These are phyloP conservation scores for Pseudofabraea citricarpa DNA, from an alignment of 2,329 filamentous ascomycete genomes.

Conservation along the genomic window DNA sequence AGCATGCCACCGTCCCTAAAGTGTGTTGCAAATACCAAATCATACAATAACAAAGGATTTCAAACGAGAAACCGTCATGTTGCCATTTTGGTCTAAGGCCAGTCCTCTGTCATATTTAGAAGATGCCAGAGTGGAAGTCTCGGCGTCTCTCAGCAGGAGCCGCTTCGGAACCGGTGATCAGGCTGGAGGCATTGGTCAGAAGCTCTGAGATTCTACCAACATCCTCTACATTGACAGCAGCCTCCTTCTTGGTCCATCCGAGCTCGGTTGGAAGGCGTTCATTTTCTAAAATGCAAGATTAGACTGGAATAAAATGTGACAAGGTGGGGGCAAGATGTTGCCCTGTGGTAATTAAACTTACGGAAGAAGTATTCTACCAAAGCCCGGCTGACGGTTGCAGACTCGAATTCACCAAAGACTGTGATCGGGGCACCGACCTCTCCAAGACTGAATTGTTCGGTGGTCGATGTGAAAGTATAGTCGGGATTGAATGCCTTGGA, in stretches of 20 bases:
- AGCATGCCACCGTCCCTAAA: no score
- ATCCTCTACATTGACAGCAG: slow-evolving; percentile 5
- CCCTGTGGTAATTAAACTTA: slow-evolving; percentile 18
- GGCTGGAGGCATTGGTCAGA: slow-evolving; percentile 7
- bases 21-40: no score
- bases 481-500: slow-evolving; percentile 42
- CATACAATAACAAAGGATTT: no score
- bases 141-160: background rate
- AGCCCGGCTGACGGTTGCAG: slow-evolving; percentile 33
- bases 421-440: slow-evolving; percentile 46
- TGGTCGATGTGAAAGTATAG: slow-evolving; percentile 38
- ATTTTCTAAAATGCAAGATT: slow-evolving; percentile 29
- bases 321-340: slow-evolving; percentile 1
- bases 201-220: slow-evolving; percentile 5
- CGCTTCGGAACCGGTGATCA: slow-evolving; percentile 3
- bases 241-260: slow-evolving; percentile 30
- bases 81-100: no score
- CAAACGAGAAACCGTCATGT: no score
- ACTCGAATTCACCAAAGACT: slow-evolving; percentile 39
- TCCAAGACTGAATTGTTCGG: slow-evolving; percentile 42
- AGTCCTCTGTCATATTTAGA: no score
- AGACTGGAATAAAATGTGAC: no score
- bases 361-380: slow-evolving; percentile 42
- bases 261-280: slow-evolving; percentile 35
- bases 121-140: background rate